Base-by-base conservation (phyloP, 768 basidiomycete genomes). In the Mycena amicta region DNA sequence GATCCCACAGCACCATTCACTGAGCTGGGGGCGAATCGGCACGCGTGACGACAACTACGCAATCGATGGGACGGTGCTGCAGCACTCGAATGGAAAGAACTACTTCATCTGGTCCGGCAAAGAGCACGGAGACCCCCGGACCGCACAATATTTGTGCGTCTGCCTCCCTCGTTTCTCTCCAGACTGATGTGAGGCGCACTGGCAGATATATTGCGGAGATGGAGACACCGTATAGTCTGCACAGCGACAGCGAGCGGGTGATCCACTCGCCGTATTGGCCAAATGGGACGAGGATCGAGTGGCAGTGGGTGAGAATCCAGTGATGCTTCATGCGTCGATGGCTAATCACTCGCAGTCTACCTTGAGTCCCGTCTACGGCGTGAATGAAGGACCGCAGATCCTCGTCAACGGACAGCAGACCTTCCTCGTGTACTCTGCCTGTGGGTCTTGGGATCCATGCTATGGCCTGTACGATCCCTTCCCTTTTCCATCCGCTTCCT, bases 41-140 rank as follows among this genome's bases (percentile, higher is more conserved):
- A 59, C 57, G 20, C 52, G 52, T 4, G 57, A 59, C 20, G 28
- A 25, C 23, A 53, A 53, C 43, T 59, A 59, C 27, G 52, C 57
- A 2, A 59, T 59, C n/a, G 57, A 59, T 27, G 57, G 52, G 29
- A 54, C 52, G 12, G 52, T 53, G 8, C 40, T 59, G 25, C 57
- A 53, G 26, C 15, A 59, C 40, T 28, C 28, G n/a, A 59, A 59
- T 26, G 57, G 53, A 29, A 45, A 31, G 8, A 59, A 59, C 31
- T 59, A 59, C 49, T 59, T 59, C 18, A 59, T 59, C 22, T 59
- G 57, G 52, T 59, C 57, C 1, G 57, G 57, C 11, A 59, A 59
- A 22, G 52, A 54, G 46, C 45, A 25, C 28, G 3, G 52, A 18
- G 57, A 59, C 23, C 45, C 50, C 20, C 30, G 45, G 5, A 59